These are phyloP conservation scores for Epithemia pelagica DNA, from an alignment of 108 stramenopile species.

Conservation along the genomic window DNA sequence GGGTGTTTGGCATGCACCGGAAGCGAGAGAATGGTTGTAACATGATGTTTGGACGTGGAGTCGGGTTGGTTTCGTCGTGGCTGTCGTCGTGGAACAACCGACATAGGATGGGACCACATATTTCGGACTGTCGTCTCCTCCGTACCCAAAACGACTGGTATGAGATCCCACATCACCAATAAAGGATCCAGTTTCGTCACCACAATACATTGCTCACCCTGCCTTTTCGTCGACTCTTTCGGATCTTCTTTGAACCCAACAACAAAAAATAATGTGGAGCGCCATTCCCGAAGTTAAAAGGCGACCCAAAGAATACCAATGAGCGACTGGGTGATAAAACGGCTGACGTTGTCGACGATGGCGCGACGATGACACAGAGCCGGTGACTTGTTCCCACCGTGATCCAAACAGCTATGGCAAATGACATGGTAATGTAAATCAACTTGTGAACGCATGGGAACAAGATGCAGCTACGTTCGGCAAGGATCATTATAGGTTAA, in stretches of 20 bases:
- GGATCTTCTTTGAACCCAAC: too few species aligned
- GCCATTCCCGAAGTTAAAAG: too few species aligned
- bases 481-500: too few species aligned
- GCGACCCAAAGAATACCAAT: too few species aligned
- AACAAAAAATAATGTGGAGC: too few species aligned
- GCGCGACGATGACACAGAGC: background rate
- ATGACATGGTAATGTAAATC: too few species aligned
- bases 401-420: background rate
- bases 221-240: too few species aligned
- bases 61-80: background rate
- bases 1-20: background rate
- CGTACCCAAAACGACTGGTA: constrained; percentile 80
- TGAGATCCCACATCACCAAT: constrained; percentile 78
- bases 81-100: constrained; percentile 8
- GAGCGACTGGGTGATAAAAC: too few species aligned
- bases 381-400: background rate
- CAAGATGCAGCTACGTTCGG: too few species aligned
- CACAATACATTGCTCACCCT: constrained; percentile 88
- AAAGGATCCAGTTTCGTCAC: constrained; percentile 87
- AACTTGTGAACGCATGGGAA: too few species aligned
- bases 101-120: constrained; percentile 46
- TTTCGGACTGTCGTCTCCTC: constrained; percentile 82
- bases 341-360: too few species aligned
- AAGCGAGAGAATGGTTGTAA: background rate
- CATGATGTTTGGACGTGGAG: constrained; percentile 1